Base-by-base conservation (phyloP, 2,329 filamentous ascomycete genomes). In the Sporothrix dimorphospora region DNA sequence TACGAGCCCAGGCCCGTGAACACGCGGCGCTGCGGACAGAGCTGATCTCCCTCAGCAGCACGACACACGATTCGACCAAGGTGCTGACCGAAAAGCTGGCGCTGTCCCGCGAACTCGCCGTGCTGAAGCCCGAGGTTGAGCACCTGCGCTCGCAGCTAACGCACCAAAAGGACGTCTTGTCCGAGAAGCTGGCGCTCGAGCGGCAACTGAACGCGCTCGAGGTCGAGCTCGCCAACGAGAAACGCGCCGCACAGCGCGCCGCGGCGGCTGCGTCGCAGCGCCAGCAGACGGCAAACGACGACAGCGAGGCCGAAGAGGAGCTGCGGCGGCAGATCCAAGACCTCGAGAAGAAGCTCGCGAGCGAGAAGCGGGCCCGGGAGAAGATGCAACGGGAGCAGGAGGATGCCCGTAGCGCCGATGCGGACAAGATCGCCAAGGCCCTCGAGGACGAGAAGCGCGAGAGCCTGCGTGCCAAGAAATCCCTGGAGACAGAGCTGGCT, bases 191-290 rank as follows among this genome's bases (percentile, higher is more conserved):
- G 61, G 87, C 91, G 1, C 82, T 98, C 16, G 91, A 96, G 78
- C 90, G 92, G 63, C 92, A 96, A 80, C 81, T 97, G 38, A 91
- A 87, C 77, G 89, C 91, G 1, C 81, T 94, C 2, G 92, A 97
- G 79, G 90, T 93, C 57, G 92, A 97, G 76, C 85, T 97, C 1
- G 93, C 94, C 75, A 93, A 92, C 75, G 93, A 96, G 79, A 95
- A 90, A 79, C 88, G 90, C n/a, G 86, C 89, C 3, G 84, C 87
- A 9, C 88, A 90, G 75, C 88, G 90, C 69, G 86, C 86, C 3
- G 79, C 81, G 4, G 79, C 83, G 57, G 24, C 63, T 4, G 40
- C 63, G 3, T 42, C 63, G n/a, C 63, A 66, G 16, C 63, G 63
- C 42, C 83, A 75, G 47, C 78, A 79, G 53, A 76, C 63, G 12